A percentile compares a stretch with the other conserved stretches of the same genome.
These are phyloP conservation scores for Pelomyxa schiedti DNA, from an alignment of 78 protist species.

Conservation along the genomic window DNA sequence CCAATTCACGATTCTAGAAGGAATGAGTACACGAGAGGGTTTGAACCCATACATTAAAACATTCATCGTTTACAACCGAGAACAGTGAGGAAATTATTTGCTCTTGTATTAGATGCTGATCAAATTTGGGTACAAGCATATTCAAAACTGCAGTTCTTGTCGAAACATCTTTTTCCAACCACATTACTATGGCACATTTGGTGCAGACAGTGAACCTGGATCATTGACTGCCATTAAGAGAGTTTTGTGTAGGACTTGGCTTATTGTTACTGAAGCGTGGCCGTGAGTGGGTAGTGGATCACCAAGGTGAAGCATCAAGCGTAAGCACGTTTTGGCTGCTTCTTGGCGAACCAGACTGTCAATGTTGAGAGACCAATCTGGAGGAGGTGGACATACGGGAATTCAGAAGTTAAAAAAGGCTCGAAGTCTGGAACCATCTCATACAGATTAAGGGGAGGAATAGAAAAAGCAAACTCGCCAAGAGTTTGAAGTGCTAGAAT, in stretches of 20 bases:
- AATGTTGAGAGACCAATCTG: constrained; percentile 18
- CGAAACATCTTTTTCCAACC: constrained; percentile 27
- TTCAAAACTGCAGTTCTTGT: constrained; percentile 56
- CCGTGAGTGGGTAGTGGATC: constrained; percentile 29
- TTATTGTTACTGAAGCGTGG: constrained; percentile 25
- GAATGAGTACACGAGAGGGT: too few species aligned
- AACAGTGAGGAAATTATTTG: constrained; percentile 56
- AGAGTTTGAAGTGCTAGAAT: too few species aligned
- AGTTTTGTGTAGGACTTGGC: constrained; percentile 53
- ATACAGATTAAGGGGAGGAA: too few species aligned
- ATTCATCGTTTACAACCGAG: constrained; percentile 59
- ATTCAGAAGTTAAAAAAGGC: too few species aligned
- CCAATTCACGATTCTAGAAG: constrained; percentile 67
- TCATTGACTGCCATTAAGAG: constrained; percentile 63
- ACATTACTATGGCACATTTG: too few species aligned
- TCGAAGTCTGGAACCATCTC: too few species aligned
- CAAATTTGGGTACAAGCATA: constrained; percentile 48
- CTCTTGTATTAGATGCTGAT: constrained; percentile 59
- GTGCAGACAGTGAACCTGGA: too few species aligned
- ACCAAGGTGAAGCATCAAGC: background rate
- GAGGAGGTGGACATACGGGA: too few species aligned
- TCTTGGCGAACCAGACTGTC: constrained; percentile 4
- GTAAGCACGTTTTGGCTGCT: constrained; percentile 44
- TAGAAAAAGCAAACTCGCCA: too few species aligned
- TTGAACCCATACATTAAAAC: too few species aligned